phyloP scores from a whole-genome alignment of 2,329 filamentous ascomycete genomes.

The Penicillium sp. region DNA sequence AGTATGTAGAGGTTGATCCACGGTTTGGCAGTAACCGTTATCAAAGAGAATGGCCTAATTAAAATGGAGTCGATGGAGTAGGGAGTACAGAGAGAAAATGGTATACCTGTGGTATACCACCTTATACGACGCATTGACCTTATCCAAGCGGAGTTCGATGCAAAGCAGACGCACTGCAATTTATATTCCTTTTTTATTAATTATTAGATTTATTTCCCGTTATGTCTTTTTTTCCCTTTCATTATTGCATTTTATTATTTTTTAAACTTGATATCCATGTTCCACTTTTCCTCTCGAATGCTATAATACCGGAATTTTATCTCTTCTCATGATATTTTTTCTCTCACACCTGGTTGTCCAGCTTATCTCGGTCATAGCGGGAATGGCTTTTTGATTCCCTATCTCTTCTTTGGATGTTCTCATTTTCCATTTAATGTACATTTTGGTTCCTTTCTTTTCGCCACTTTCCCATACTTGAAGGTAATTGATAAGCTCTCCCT shows the following conservation, averaged over 20 bases:
- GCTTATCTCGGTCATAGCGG: constrained; percentile 13
- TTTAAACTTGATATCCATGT: constrained; percentile 11
- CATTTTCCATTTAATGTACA: constrained; percentile 5
- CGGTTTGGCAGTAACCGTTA: too few species aligned
- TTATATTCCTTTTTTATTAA: constrained; percentile 13
- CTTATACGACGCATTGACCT: constrained; percentile 25
- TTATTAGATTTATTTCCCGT: constrained; percentile 2
- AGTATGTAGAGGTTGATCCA: too few species aligned
- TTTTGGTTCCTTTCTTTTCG: constrained; percentile 6
- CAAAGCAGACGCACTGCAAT: constrained; percentile 20
- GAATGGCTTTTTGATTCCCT: constrained; percentile 4
- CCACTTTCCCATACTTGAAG: constrained; percentile 5
- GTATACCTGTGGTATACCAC: not conserved
- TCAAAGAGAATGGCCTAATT: not conserved
- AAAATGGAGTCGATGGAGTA: not conserved
- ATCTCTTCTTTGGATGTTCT: not conserved
- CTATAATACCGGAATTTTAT: constrained; percentile 7
- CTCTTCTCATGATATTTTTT: constrained; percentile 1
- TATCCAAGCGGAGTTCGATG: constrained; percentile 22
- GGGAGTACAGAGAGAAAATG: not conserved
- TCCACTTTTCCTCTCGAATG: constrained; percentile 4
- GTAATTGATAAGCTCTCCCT: constrained; percentile 8
- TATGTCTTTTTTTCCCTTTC: constrained; percentile 6
- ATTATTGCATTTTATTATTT: constrained; percentile 10
- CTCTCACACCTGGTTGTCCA: not conserved